Percentiles rank a stretch among this genome's conserved stretches.
These are phyloP conservation scores for Oryza punctata DNA, from an alignment of 176 grass and related monocot species.

Conservation along the genomic window DNA sequence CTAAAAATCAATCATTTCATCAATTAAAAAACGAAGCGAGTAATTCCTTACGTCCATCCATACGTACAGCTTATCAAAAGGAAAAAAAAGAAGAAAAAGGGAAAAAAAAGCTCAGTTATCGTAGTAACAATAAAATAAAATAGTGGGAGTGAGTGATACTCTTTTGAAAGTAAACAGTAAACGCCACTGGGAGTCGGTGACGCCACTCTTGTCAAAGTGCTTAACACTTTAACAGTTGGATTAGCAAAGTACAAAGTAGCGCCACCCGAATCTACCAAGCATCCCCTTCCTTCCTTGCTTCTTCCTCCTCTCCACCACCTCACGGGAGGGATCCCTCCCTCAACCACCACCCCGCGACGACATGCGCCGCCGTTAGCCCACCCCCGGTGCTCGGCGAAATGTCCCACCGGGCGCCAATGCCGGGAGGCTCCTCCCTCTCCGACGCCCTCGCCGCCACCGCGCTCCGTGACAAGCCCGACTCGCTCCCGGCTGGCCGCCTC, in stretches of 20 bases:
- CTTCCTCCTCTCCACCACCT: neutral
- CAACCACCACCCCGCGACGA: constrained; percentile 1
- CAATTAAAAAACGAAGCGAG: too few species aligned
- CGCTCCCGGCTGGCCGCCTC: constrained; percentile 32
- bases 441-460: constrained; percentile 35
- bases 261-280: neutral
- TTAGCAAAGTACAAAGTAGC: neutral
- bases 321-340: constrained; percentile 18
- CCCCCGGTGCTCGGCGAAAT: constrained; percentile 38
- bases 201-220: too few species aligned
- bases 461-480: constrained; percentile 15
- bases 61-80: too few species aligned
- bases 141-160: too few species aligned
- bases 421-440: neutral
- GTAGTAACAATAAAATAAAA: too few species aligned
- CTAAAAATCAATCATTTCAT: too few species aligned
- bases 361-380: neutral
- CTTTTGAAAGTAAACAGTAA: too few species aligned
- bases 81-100: too few species aligned
- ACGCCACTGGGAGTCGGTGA: too few species aligned
- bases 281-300: neutral
- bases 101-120: too few species aligned
- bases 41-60: too few species aligned
- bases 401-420: constrained; percentile 15
- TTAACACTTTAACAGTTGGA: neutral